Base-by-base conservation (phyloP, 805 yeast species). In the Lipomyces yamadae region DNA sequence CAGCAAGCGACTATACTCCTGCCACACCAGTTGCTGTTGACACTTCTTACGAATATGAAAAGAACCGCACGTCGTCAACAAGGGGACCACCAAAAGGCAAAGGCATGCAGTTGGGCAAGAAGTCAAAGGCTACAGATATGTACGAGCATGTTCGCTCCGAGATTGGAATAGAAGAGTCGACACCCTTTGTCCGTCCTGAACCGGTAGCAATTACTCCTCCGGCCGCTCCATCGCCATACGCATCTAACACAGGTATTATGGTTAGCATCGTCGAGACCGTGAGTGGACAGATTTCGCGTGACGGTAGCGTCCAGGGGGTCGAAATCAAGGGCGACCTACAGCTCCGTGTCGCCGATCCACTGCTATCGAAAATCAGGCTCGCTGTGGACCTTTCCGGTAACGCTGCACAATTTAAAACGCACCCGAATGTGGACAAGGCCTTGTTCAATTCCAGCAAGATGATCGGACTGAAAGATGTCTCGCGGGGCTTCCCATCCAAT, bases 241-340 rank as follows among this genome's bases (percentile, higher is more conserved):
- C 63, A 3, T 60, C 52, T 71, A 90, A 90, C 79, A 86, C 90
- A 71, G 97, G 97, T 72, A 88, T 93, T 61, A 84, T 92, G 77
- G 83, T 93, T 69, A 82, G 90, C 5, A 80, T 92, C 57, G 87
- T 86, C 75, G 98, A 94, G 79, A 87, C 88, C 72, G 82, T 92
- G 66, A 82, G 87, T 37, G 95, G 95, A 3, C 88, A 87, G 72
- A 83, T 94, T 67, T 80, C 89, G 11, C 88, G 98, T 75, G 98
- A 94, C 72, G 98, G 98, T 58, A 82, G 76, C 29, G 74, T 78
- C 60, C 70, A 74, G 68, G 61, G 70, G 58, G 86, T 91, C 55
- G 97, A 93, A 76, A 85, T 92, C 66, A 91, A 91, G 78, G 98
- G 99, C 78, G 96, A 90, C 72, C 82, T 94, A 72, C 96, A 92